phyloP scores from a whole-genome alignment of 2,329 filamentous ascomycete species.

The Whalleya microplaca region DNA sequence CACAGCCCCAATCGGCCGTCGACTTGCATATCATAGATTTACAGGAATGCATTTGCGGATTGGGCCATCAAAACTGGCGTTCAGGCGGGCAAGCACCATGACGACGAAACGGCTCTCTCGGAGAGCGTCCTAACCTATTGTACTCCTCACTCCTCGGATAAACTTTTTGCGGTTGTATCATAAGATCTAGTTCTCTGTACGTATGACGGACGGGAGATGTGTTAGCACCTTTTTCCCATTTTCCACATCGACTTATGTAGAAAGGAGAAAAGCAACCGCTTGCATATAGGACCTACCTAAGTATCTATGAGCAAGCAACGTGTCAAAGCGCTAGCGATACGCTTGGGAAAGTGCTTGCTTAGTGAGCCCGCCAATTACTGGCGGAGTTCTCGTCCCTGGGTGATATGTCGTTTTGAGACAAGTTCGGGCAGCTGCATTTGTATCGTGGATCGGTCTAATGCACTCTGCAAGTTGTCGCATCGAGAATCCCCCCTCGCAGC shows the following conservation, averaged over 20 bases:
- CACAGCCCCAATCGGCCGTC: constrained; percentile 21
- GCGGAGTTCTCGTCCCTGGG: not conserved
- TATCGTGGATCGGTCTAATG: constrained; percentile 7
- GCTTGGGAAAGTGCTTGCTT: no score
- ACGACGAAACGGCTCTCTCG: constrained; percentile 24
- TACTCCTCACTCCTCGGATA: constrained; percentile 32
- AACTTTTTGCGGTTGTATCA: constrained; percentile 19
- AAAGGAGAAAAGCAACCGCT: no score
- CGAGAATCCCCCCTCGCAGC: constrained; percentile 2
- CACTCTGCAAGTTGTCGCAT: constrained; percentile 17
- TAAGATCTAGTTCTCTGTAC: constrained; percentile 16
- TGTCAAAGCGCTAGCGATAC: not conserved
- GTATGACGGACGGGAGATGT: constrained; percentile 12
- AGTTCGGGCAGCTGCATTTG: constrained; percentile 1
- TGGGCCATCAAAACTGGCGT: constrained; percentile 30
- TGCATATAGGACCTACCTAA: not conserved
- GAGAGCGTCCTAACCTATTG: constrained; percentile 14
- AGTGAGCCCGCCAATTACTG: not conserved
- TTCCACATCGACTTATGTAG: not conserved
- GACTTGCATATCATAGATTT: constrained; percentile 32
- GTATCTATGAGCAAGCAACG: not conserved
- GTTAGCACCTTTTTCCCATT: not conserved
- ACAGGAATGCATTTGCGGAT: constrained; percentile 33
- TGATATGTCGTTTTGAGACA: constrained; percentile 11
- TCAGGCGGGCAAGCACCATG: constrained; percentile 27